Evolutionary conservation across 208 protist genomes (phyloP), one percentile per base, ranked within the genome.

Genomic region (Trypanosoma congolense): DNA sequence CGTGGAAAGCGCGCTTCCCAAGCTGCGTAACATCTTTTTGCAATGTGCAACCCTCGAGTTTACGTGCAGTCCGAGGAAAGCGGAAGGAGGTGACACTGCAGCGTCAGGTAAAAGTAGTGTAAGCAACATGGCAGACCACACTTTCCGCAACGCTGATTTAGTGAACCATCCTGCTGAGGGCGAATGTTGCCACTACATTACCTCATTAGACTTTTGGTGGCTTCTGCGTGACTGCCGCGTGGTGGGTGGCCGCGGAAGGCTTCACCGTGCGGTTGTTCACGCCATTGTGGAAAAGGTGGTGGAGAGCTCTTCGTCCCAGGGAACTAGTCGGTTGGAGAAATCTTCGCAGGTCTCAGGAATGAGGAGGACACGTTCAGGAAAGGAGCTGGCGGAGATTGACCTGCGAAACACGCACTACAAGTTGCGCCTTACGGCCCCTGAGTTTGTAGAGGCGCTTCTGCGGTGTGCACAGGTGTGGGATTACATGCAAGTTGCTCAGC

Each of bases 401-500:
- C 68, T 87, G 9, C 72, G 73, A 29, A 9, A 50, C 33, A 64
- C 83, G 43, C 58, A 73, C 31, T 78, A 73, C 4, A 74, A 74
- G 16, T 48, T 85, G 38, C 83, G 71, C 48, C 54, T 91, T 49
- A 70, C 68, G 55, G 58, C 72, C 29, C 40, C 73, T 3, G 77
- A 85, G 66, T 91, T 91, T 41, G 59, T 77, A 14, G 81, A 91
- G 54, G 65, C 78, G 9, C 25, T 91, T 3, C 61, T 91, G 0
- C 79, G 79, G 6, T 78, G 81, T 22, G 83, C 80, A 4, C 79
- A 85, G 31, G 64, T 56, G 52, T 91, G 83, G 83, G 74, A 85
- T 61, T 70, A 67, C 14, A 51, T 76, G 40, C 65, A 36, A 30
- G 18, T 8, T 6, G 26, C 43, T 2, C 52, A 60, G n/a, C 61